Conservation (phyloP, 2,329 filamentous ascomycete genomes). For the Bisporella sp. region DNA sequence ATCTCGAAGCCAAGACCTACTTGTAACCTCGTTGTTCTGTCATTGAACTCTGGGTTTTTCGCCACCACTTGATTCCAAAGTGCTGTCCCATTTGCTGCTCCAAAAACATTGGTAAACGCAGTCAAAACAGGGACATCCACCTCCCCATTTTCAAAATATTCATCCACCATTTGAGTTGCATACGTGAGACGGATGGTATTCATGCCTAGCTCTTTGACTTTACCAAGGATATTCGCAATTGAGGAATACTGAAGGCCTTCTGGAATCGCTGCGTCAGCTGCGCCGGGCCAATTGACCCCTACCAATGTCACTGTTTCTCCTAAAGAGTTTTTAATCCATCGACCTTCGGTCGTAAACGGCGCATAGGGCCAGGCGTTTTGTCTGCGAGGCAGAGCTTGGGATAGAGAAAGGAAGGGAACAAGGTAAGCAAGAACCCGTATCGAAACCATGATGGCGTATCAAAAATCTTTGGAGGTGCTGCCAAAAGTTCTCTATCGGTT, state of each 20-base stretch:
- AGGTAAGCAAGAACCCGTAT: neutral
- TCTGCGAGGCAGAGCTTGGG: neutral
- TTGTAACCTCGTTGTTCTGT: constrained; percentile 45
- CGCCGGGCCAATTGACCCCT: constrained; percentile 56
- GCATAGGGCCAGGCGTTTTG: neutral
- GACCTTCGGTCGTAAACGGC: constrained; percentile 3
- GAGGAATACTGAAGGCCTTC: constrained; percentile 58
- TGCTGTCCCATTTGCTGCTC: constrained; percentile 42
- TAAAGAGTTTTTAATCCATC: constrained; percentile 15
- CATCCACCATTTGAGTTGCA: constrained; percentile 57
- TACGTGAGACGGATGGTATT: constrained; percentile 58
- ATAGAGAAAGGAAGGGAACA: neutral
- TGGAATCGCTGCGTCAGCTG: constrained; percentile 56
- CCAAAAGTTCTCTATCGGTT: no score
- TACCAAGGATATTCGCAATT: constrained; percentile 44
- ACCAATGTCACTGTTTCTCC: constrained; percentile 41
- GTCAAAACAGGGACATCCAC: constrained; percentile 32
- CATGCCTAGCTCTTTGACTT: constrained; percentile 50
- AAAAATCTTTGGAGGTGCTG: no score
- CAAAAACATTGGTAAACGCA: constrained; percentile 40
- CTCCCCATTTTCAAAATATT: constrained; percentile 43
- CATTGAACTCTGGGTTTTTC: constrained; percentile 50
- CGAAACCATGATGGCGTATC: no score
- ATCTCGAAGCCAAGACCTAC: constrained; percentile 4
- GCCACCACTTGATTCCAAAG: constrained; percentile 44